These are phyloP conservation scores for Choiromyces venosus DNA, from an alignment of 495 filamentous ascomycete species.

Conservation along the genomic window DNA sequence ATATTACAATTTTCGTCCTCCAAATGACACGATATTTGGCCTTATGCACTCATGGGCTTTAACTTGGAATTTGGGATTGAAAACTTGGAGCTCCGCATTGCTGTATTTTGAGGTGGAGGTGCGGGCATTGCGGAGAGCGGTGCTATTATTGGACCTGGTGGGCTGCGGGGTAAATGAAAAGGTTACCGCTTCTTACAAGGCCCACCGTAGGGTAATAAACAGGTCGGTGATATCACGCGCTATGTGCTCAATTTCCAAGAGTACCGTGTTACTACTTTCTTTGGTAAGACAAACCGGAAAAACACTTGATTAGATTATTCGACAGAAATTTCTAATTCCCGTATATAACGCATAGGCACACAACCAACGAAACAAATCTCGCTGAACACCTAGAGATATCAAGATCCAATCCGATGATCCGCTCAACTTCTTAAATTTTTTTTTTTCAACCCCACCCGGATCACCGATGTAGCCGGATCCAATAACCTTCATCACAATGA, in stretches of 20 bases:
- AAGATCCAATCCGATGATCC: conserved; percentile 1
- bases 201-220: not conserved
- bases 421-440: not conserved
- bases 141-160: not conserved
- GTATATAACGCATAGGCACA: not conserved
- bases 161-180: not conserved
- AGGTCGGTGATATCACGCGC: not conserved
- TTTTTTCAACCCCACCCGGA: not conserved
- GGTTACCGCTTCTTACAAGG: not conserved
- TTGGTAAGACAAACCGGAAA: not conserved
- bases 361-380: not conserved
- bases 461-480: not conserved
- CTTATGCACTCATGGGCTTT: not conserved
- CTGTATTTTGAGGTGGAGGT: not conserved
- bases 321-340: not conserved
- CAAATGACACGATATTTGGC: not conserved
- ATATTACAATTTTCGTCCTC: not conserved
- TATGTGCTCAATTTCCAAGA: not conserved
- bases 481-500: not conserved
- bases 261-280: not conserved
- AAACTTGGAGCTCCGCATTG: not conserved
- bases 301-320: not conserved
- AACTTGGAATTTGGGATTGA: not conserved
- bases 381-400: not conserved
- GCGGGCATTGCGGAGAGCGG: not conserved